Base-by-base conservation (phyloP, 1,284 basidiomycete genomes). In the Cryptococcus maquisensis region DNA sequence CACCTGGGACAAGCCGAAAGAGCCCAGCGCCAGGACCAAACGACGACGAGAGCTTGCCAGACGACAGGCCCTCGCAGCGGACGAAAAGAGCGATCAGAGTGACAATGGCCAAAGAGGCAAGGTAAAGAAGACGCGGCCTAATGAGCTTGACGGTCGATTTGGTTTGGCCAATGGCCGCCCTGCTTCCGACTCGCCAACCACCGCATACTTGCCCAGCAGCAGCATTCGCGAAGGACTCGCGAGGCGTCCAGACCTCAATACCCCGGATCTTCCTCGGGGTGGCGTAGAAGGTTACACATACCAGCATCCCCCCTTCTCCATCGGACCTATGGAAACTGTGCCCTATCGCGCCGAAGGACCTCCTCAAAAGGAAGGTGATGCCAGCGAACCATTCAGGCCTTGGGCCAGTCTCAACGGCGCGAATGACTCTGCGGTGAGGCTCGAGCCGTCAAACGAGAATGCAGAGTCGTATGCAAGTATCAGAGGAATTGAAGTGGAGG, bases 1-100 rank as follows among this genome's bases (percentile, higher is more conserved):
- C 52, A 67, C 68, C 8, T 74, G 72, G 72, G 71, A 74, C 51
- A 66, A 65, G 40, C 45, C 49, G 9, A 65, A 64, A 43, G 67
- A 66, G 24, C 67, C 66, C 3, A 63, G 60, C 32, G 65, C 65
- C 0, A 51, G 65, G 8, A 65, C 65, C 4, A 60, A 64, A 23
- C 61, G 65, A 5, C 58, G 65, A 39, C 55, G 67, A n/a, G 65
- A 68, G 46, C 50, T 38, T 13, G 54, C 54, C 4, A 40, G 36
- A 26, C 45, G 57, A 37, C 51, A 56, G 36, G 57, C 57, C 8
- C 28, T 47, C 15, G 50, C 45, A 35, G 26, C 20, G 21, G 49
- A 55, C 32, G 52, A 50, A 32, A 44, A 35, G n/a, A 36, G 50
- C 16, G 61, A 61, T 35, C 38, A 51, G 8, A 42, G 20, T 23